Percentiles rank a stretch among this genome's conserved stretches.
Evolutionary conservation across 257 asterid species (phyloP).

Genomic region (Ophiorrhiza pumila): DNA sequence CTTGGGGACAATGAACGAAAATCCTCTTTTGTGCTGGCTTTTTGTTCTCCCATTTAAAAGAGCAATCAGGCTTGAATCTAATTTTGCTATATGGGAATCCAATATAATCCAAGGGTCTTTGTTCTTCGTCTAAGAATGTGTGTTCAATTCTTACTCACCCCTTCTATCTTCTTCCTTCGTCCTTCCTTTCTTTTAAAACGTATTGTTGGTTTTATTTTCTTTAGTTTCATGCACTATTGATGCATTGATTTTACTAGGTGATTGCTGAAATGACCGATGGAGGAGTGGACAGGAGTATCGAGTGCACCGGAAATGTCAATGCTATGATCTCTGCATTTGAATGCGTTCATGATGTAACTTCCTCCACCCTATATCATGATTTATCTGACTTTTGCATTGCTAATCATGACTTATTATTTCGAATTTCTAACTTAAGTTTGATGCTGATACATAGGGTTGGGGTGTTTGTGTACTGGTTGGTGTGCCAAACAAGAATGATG

Average conservation of each 20-base stretch:
- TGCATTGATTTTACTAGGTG: conserved; percentile 36
- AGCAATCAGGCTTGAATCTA: not conserved
- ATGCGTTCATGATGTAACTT: conserved; percentile 80
- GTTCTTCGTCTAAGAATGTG: not conserved
- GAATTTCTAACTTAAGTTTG: not conserved
- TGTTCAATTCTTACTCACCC: not conserved
- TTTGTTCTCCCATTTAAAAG: not conserved
- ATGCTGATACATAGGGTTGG: conserved; percentile 57
- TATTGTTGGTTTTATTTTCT: not conserved
- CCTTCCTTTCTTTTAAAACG: not conserved
- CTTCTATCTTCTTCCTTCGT: not conserved
- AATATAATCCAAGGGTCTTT: too few species aligned
- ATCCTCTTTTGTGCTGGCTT: not conserved
- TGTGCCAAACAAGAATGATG: conserved; percentile 68
- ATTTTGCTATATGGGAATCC: too few species aligned
- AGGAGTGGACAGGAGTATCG: conserved; percentile 82
- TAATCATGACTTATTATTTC: not conserved
- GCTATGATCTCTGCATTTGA: conserved; percentile 94
- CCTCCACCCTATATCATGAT: not conserved
- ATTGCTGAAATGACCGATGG: conserved; percentile 76
- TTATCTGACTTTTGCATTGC: not conserved
- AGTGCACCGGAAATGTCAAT: conserved; percentile 71
- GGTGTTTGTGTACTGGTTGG: conserved; percentile 95
- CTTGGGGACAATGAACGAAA: not conserved
- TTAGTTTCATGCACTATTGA: not conserved